phyloP scores from a whole-genome alignment of 495 filamentous ascomycete genomes.

The Tuber brumale region DNA sequence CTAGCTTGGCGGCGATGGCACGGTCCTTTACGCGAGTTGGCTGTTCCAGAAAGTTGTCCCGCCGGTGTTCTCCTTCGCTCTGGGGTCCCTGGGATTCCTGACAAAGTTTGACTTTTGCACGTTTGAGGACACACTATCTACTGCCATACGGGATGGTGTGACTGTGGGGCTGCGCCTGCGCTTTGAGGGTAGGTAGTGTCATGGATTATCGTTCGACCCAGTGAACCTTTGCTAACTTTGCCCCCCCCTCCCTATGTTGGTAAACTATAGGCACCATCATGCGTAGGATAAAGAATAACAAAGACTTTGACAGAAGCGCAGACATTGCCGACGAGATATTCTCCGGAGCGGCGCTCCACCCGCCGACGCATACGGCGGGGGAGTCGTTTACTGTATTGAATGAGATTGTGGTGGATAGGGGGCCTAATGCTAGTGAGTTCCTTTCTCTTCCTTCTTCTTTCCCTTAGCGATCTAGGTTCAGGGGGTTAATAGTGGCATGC shows the following conservation, averaged over 20 bases:
- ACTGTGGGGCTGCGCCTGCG: conserved; percentile 93
- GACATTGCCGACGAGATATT: conserved; percentile 35
- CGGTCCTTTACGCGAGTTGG: conserved; percentile 87
- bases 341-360: conserved; percentile 15
- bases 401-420: conserved; percentile 94
- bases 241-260: conserved; percentile 54
- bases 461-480: neutral
- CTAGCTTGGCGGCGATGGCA: conserved; percentile 80
- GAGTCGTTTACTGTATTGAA: conserved; percentile 95
- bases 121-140: conserved; percentile 73
- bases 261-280: conserved; percentile 47
- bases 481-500: neutral
- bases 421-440: conserved; percentile 87
- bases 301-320: conserved; percentile 5
- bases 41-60: conserved; percentile 90
- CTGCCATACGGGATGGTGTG: conserved; percentile 90
- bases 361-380: conserved; percentile 28
- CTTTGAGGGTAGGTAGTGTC: conserved; percentile 63
- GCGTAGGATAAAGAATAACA: conserved; percentile 21
- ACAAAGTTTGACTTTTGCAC: conserved; percentile 84
- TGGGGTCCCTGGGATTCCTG: conserved; percentile 84
- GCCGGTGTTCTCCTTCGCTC: conserved; percentile 78
- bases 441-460: conserved; percentile 55
- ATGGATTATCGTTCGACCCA: conserved; percentile 18
- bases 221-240: neutral